Percentiles rank a stretch among this genome's conserved stretches.
These are phyloP conservation scores for Exophiala calicioides DNA, from an alignment of 2,329 filamentous ascomycete species.

Conservation along the genomic window DNA sequence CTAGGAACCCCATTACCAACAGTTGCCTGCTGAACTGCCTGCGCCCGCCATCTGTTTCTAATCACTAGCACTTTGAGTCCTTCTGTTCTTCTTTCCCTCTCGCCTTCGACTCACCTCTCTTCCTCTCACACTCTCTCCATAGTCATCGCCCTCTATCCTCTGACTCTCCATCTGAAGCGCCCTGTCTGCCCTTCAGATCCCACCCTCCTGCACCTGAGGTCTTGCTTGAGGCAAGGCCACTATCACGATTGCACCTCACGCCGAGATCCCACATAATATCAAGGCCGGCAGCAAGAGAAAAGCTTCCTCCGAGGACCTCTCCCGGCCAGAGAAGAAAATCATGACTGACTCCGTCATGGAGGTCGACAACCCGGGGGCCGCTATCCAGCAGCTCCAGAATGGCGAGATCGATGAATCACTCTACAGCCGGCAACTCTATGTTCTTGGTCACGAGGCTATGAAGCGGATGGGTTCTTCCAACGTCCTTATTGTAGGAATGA, in stretches of 20 bases:
- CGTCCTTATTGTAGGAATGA: slow-evolving; percentile 85
- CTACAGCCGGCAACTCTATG: slow-evolving; percentile 69
- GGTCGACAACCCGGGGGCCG: slow-evolving; percentile 59
- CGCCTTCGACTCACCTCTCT: not conserved
- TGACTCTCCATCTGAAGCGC: slow-evolving; percentile 17
- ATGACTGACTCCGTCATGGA: slow-evolving; percentile 63
- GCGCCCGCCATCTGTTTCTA: not conserved
- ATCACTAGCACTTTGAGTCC: slow-evolving; percentile 1
- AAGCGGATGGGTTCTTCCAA: slow-evolving; percentile 98
- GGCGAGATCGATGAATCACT: slow-evolving; percentile 68
- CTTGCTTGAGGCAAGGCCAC: slow-evolving; percentile 34
- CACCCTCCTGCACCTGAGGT: slow-evolving; percentile 19
- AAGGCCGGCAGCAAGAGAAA: slow-evolving; percentile 55
- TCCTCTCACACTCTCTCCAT: slow-evolving; percentile 8
- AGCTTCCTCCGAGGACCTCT: slow-evolving; percentile 50
- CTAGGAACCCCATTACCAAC: slow-evolving; percentile 19
- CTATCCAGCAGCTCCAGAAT: slow-evolving; percentile 62
- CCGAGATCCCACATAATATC: slow-evolving; percentile 38
- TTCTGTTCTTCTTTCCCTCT: slow-evolving; percentile 10
- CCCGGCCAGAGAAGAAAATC: slow-evolving; percentile 54
- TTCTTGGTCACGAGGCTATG: slow-evolving; percentile 82
- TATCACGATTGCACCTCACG: slow-evolving; percentile 38
- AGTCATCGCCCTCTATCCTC: not conserved
- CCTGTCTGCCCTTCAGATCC: slow-evolving; percentile 24
- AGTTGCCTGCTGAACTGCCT: slow-evolving; percentile 18